A percentile compares a stretch with the other conserved stretches of the same genome.
Conservation (phyloP, 2,329 filamentous ascomycete genomes). For the Penicillium occitanis region DNA sequence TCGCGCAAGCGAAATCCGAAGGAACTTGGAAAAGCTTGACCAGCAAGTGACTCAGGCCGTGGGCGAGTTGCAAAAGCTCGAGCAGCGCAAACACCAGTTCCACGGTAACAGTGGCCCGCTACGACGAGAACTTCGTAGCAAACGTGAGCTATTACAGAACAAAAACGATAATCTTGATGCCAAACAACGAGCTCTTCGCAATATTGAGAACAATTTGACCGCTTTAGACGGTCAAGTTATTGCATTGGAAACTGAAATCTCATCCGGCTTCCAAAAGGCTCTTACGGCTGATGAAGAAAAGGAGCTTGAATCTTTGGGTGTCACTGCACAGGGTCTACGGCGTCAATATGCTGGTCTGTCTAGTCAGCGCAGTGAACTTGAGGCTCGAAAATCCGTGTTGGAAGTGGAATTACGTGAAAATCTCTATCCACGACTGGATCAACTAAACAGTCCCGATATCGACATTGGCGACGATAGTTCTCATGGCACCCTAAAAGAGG, state of each 20-base stretch:
- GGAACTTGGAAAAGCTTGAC: constrained; percentile 73
- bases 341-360: constrained; percentile 75
- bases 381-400: constrained; percentile 76
- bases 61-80: constrained; percentile 77
- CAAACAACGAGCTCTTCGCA: constrained; percentile 64
- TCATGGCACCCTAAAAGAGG: constrained; percentile 69
- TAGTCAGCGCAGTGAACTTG: constrained; percentile 70
- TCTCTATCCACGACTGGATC: constrained; percentile 79
- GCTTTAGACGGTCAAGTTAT: constrained; percentile 72
- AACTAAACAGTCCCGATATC: constrained; percentile 73
- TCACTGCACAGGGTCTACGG: constrained; percentile 69
- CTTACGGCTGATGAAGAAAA: constrained; percentile 79
- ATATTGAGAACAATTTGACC: constrained; percentile 72
- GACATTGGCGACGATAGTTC: constrained; percentile 61
- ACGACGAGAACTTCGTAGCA: constrained; percentile 71
- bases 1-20: constrained; percentile 65
- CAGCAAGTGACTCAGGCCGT: constrained; percentile 87
- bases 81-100: constrained; percentile 73
- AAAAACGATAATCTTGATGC: constrained; percentile 71
- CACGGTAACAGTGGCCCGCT: constrained; percentile 81
- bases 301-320: constrained; percentile 70
- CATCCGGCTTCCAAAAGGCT: constrained; percentile 88
- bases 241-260: constrained; percentile 76
- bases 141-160: constrained; percentile 71
- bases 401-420: constrained; percentile 90